phyloP scores from a whole-genome alignment of 1,284 basidiomycete genomes.

The Dichomitus squalens region DNA sequence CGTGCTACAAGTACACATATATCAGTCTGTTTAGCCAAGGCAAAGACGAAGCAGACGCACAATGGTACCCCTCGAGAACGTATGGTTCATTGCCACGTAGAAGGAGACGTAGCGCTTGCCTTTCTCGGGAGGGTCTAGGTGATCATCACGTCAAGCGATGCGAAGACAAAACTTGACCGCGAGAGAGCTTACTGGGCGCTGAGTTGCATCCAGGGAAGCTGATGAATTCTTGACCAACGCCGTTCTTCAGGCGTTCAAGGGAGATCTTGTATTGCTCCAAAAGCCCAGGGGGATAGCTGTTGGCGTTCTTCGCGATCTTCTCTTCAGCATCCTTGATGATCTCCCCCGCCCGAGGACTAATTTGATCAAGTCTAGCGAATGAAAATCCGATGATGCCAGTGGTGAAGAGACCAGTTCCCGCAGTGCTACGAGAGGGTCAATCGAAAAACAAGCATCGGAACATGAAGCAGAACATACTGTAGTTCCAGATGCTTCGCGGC shows the following conservation, averaged over 20 bases:
- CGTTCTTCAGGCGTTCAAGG: slow-evolving; percentile 33
- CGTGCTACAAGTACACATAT: slow-evolving; percentile 26
- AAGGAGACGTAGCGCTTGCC: slow-evolving; percentile 39
- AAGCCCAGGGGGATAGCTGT: slow-evolving; percentile 31
- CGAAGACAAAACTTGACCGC: neutral
- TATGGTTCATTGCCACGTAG: slow-evolving; percentile 34
- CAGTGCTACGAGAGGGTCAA: slow-evolving; percentile 16
- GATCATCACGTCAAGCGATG: neutral
- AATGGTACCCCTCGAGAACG: slow-evolving; percentile 44
- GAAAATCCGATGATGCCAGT: slow-evolving; percentile 31
- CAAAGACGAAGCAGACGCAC: neutral
- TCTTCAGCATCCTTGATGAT: slow-evolving; percentile 32
- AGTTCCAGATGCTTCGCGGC: slow-evolving; percentile 34
- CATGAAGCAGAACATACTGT: slow-evolving; percentile 27
- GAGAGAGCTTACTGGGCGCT: slow-evolving; percentile 27
- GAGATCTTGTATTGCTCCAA: slow-evolving; percentile 40
- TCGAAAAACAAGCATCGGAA: neutral
- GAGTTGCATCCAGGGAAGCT: slow-evolving; percentile 28
- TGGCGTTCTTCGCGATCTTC: slow-evolving; percentile 27
- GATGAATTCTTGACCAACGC: slow-evolving; percentile 34
- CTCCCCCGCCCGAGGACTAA: slow-evolving; percentile 26
- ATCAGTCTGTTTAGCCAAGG: neutral
- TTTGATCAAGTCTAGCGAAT: slow-evolving; percentile 27
- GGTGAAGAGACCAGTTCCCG: slow-evolving; percentile 32
- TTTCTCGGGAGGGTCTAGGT: slow-evolving; percentile 30